Evolutionary conservation across 257 asterid species (phyloP).

Genomic region (Thymus mandschuricus): DNA sequence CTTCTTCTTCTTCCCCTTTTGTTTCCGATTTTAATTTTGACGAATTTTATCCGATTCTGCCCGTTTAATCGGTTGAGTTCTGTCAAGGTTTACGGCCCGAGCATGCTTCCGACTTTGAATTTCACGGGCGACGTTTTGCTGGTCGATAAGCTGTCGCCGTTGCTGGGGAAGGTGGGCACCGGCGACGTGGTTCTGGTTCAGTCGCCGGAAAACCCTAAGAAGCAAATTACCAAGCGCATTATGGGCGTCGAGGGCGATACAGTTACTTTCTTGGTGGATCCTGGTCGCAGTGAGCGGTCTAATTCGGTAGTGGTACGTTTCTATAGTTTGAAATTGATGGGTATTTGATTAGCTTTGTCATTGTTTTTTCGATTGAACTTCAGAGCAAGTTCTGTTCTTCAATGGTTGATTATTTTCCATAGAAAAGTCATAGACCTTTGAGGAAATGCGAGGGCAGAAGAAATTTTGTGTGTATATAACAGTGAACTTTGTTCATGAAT

Average conservation of each 20-base stretch:
- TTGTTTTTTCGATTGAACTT: background rate
- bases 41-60: background rate
- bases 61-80: slow-evolving; percentile 10
- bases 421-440: background rate
- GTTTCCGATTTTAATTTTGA: background rate
- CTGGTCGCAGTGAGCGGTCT: slow-evolving; percentile 47
- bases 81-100: slow-evolving; percentile 83
- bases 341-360: background rate
- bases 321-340: background rate
- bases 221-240: slow-evolving; percentile 75
- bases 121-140: slow-evolving; percentile 87
- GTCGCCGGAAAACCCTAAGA: slow-evolving; percentile 85
- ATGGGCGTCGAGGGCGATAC: slow-evolving; percentile 81
- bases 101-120: slow-evolving; percentile 95
- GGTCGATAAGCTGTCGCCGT: slow-evolving; percentile 72
- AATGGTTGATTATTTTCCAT: background rate
- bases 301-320: slow-evolving; percentile 58
- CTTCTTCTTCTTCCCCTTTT: slow-evolving; percentile 18
- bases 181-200: slow-evolving; percentile 84
- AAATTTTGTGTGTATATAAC: background rate
- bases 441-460: background rate
- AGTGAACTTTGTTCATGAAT: slow-evolving; percentile 22
- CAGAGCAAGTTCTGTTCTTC: background rate
- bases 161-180: slow-evolving; percentile 64
- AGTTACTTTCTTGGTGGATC: slow-evolving; percentile 69